Percentiles rank a stretch among this genome's conserved stretches.
Evolutionary conservation across 2,329 filamentous ascomycete species (phyloP).

Genomic region (Lachnellula occidentalis): DNA sequence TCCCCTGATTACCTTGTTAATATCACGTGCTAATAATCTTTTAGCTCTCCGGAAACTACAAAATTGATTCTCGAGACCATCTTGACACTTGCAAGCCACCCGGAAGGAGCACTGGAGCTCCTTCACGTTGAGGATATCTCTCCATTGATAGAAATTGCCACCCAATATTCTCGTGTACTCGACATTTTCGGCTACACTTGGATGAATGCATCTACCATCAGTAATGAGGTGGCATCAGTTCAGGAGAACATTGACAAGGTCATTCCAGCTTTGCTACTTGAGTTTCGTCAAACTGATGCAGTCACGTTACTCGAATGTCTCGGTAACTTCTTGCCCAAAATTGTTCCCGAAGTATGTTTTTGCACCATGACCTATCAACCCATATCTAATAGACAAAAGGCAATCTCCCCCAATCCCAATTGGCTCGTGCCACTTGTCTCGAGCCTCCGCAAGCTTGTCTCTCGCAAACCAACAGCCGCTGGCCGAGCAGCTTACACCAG

Average conservation of each 20-base stretch:
- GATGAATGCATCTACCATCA: slow-evolving; percentile 41
- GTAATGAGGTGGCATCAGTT: slow-evolving; percentile 26
- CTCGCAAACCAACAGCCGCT: slow-evolving; percentile 47
- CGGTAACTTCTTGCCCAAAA: slow-evolving; percentile 45
- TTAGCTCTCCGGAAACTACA: slow-evolving; percentile 48
- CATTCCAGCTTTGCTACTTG: slow-evolving; percentile 44
- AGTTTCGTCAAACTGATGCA: slow-evolving; percentile 54
- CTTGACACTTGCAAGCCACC: slow-evolving; percentile 47
- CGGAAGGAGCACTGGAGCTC: slow-evolving; percentile 45
- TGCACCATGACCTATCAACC: background rate
- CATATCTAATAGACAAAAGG: slow-evolving; percentile 31
- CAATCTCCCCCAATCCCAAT: slow-evolving; percentile 42
- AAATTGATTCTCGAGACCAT: slow-evolving; percentile 52
- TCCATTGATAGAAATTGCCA: slow-evolving; percentile 51
- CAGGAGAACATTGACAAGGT: slow-evolving; percentile 42
- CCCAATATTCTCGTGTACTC: slow-evolving; percentile 47
- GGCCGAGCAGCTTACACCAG: slow-evolving; percentile 55
- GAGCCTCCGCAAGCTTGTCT: slow-evolving; percentile 49
- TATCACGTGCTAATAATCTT: slow-evolving; percentile 7
- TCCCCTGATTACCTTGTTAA: background rate
- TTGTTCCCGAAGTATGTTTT: slow-evolving; percentile 42
- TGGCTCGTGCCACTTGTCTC: slow-evolving; percentile 47
- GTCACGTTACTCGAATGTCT: slow-evolving; percentile 55
- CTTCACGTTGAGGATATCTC: slow-evolving; percentile 46
- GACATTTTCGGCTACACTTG: slow-evolving; percentile 53